Conservation (phyloP, 2,329 filamentous ascomycete genomes). For the Proliferodiscus dingleyae region DNA sequence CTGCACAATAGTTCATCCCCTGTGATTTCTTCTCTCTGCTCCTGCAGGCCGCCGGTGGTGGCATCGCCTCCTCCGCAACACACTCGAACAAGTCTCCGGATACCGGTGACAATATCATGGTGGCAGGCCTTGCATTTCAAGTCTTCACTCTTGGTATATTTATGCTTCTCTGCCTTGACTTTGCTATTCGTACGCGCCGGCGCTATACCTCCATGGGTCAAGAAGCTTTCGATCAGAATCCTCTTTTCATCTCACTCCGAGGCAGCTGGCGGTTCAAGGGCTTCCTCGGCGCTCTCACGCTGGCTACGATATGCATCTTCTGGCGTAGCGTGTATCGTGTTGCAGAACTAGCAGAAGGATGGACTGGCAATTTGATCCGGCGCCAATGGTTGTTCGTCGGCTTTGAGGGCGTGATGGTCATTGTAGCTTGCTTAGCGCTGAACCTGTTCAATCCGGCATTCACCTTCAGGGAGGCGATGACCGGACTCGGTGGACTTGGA, state of each 20-base stretch:
- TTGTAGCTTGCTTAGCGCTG: conserved; percentile 19
- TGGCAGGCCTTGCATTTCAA: conserved; percentile 53
- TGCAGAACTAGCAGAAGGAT: conserved; percentile 46
- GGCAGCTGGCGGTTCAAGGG: conserved; percentile 21
- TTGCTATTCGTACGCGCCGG: conserved; percentile 11
- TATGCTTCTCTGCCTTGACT: conserved; percentile 18
- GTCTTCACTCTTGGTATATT: conserved; percentile 44
- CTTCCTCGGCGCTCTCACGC: conserved; percentile 31
- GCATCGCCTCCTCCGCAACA: conserved; percentile 31
- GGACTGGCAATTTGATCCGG: conserved; percentile 33
- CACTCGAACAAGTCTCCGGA: conserved; percentile 23
- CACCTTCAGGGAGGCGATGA: conserved; percentile 8
- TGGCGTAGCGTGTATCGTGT: conserved; percentile 53
- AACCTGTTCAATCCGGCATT: conserved; percentile 37
- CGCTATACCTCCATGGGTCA: conserved; percentile 26
- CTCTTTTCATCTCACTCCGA: conserved; percentile 13
- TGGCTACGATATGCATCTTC: conserved; percentile 52
- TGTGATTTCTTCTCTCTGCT: conserved; percentile 58
- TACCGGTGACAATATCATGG: conserved; percentile 50
- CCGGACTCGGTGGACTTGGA: conserved; percentile 6
- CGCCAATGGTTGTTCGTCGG: conserved; percentile 28
- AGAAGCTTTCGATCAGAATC: conserved; percentile 11
- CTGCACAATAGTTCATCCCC: conserved; percentile 48
- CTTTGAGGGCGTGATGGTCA: conserved; percentile 26
- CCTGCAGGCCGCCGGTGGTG: conserved; percentile 58